These are phyloP conservation scores for Alternaria triticimaculans DNA, from an alignment of 2,329 filamentous ascomycete genomes.

Conservation along the genomic window DNA sequence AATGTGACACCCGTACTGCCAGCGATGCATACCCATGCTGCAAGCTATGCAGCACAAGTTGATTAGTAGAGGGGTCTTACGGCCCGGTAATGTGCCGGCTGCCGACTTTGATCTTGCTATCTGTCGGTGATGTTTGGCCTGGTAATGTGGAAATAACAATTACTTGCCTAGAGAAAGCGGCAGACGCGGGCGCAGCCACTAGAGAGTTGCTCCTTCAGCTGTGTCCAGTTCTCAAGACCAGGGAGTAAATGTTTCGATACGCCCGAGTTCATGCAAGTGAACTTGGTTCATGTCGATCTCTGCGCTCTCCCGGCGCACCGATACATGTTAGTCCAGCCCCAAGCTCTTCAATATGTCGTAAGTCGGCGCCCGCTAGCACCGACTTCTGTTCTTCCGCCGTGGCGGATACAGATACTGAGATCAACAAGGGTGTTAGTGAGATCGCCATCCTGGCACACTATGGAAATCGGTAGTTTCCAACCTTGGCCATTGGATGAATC, in stretches of 20 bases:
- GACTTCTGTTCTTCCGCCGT: conserved; percentile 15
- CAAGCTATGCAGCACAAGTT: neutral
- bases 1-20: neutral
- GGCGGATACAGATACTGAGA: conserved; percentile 12
- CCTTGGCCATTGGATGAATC: conserved; percentile 11
- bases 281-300: conserved; percentile 21
- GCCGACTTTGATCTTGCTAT: neutral
- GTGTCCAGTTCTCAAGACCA: neutral
- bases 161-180: neutral
- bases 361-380: conserved; percentile 27
- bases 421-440: conserved; percentile 8
- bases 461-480: conserved; percentile 6
- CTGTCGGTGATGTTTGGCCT: neutral
- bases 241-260: conserved; percentile 6
- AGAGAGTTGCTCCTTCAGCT: neutral
- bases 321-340: conserved; percentile 15
- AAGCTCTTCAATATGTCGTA: conserved; percentile 26
- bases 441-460: conserved; percentile 2
- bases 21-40: neutral
- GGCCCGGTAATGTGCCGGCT: neutral
- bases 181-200: neutral
- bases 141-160: neutral
- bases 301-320: conserved; percentile 14
- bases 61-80: neutral
- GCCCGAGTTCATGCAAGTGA: neutral